phyloP scores from a whole-genome alignment of 352 stramenopile species.

The Phytophthora ramorum region DNA sequence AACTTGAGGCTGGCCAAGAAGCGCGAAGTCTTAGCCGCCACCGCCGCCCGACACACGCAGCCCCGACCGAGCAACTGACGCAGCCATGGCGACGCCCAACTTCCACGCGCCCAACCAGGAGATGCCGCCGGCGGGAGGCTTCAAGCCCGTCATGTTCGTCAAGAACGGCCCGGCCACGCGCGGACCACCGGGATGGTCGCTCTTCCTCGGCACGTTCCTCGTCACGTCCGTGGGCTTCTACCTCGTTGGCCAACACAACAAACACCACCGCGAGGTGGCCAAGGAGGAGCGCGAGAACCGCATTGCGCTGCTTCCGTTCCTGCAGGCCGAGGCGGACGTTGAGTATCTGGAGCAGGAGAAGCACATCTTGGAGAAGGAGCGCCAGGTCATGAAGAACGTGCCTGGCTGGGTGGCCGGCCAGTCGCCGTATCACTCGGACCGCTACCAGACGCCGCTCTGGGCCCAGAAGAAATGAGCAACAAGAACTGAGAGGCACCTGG shows the following conservation, averaged over 20 bases:
- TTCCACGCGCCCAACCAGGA: slow-evolving; percentile 80
- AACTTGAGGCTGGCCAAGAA: slow-evolving; percentile 37
- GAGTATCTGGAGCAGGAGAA: slow-evolving; percentile 89
- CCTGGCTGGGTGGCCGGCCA: slow-evolving; percentile 91
- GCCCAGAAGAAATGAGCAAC: slow-evolving; percentile 77
- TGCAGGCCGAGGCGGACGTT: slow-evolving; percentile 97
- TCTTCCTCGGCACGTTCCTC: slow-evolving; percentile 79
- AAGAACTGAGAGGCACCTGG: background rate
- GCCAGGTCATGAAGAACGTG: slow-evolving; percentile 96
- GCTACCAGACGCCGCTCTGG: slow-evolving; percentile 83
- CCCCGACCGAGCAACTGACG: background rate
- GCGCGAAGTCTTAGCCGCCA: slow-evolving; percentile 8
- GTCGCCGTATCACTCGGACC: slow-evolving; percentile 89
- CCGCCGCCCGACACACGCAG: background rate
- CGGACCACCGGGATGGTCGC: slow-evolving; percentile 78
- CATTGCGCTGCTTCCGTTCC: slow-evolving; percentile 93
- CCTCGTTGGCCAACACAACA: slow-evolving; percentile 82
- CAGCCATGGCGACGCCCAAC: slow-evolving; percentile 83
- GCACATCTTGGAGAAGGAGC: slow-evolving; percentile 91
- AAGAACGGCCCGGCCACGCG: slow-evolving; percentile 70
- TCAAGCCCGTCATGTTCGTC: slow-evolving; percentile 71
- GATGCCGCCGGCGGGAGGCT: slow-evolving; percentile 84
- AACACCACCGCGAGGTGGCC: slow-evolving; percentile 64
- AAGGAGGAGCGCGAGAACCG: slow-evolving; percentile 92
- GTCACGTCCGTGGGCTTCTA: slow-evolving; percentile 82